These are phyloP conservation scores for Coemansia sp. DNA, from an alignment of 192 early-diverging fungal species.

Conservation along the genomic window DNA sequence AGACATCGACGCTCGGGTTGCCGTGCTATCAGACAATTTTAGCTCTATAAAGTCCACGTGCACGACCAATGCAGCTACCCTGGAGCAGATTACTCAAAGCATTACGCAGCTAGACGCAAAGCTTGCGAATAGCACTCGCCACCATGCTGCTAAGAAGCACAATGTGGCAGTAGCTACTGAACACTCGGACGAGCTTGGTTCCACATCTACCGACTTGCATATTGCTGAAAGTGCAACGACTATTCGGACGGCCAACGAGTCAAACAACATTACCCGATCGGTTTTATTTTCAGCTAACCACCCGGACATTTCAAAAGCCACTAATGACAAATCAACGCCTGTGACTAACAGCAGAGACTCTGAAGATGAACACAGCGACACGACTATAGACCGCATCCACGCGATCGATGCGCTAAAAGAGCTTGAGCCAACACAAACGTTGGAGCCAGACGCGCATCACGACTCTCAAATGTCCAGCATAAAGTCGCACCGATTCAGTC, in stretches of 20 bases:
- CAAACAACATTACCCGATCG: background rate
- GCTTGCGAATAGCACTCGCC: background rate
- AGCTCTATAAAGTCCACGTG: background rate
- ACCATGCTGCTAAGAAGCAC: background rate
- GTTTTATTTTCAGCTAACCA: background rate
- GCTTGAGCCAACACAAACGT: background rate
- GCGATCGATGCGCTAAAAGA: conserved; percentile 1
- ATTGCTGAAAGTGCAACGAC: conserved; percentile 22
- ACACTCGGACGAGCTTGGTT: background rate
- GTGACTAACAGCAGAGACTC: background rate
- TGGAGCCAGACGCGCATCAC: background rate
- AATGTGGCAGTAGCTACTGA: conserved; percentile 6
- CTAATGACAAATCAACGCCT: background rate
- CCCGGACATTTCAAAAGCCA: background rate
- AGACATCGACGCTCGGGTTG: background rate
- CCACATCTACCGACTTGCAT: conserved; percentile 3
- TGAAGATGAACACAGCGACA: background rate
- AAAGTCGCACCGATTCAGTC: conserved; percentile 20
- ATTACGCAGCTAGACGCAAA: background rate
- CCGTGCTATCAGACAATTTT: background rate
- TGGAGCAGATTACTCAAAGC: background rate
- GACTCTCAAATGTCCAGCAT: background rate
- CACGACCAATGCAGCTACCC: background rate
- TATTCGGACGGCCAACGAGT: background rate
- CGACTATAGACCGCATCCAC: conserved; percentile 1